Percentiles rank a stretch among this genome's conserved stretches.
These are phyloP conservation scores for Neurospora sp. DNA, from an alignment of 495 filamentous ascomycete species.

Conservation along the genomic window DNA sequence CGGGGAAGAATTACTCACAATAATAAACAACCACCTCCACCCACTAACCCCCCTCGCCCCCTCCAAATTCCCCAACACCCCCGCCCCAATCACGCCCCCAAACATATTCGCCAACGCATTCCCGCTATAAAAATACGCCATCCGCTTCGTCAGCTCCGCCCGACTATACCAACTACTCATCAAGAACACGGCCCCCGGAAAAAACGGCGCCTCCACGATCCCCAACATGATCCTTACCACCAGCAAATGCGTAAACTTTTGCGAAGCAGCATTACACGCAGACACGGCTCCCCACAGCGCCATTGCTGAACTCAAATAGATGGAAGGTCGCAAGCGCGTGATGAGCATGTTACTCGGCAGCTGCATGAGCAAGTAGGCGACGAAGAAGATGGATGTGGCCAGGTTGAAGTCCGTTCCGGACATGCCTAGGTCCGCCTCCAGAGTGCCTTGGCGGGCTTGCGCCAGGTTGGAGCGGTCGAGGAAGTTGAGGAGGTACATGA, in stretches of 20 bases:
- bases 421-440: slow-evolving; percentile 38
- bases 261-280: slow-evolving; percentile 41
- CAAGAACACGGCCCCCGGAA: slow-evolving; percentile 36
- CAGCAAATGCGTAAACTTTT: slow-evolving; percentile 45
- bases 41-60: slow-evolving; percentile 29
- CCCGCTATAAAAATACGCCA: slow-evolving; percentile 51
- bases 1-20: background rate
- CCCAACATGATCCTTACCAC: slow-evolving; percentile 55
- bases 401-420: slow-evolving; percentile 41
- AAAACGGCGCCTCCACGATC: slow-evolving; percentile 49
- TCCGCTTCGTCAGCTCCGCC: slow-evolving; percentile 35
- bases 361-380: slow-evolving; percentile 46
- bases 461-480: slow-evolving; percentile 35
- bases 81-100: slow-evolving; percentile 48
- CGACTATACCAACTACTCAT: slow-evolving; percentile 45
- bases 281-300: slow-evolving; percentile 53
- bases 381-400: slow-evolving; percentile 47
- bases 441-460: slow-evolving; percentile 32
- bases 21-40: slow-evolving; percentile 27
- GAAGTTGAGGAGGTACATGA: slow-evolving; percentile 38
- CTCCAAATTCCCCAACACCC: slow-evolving; percentile 31
- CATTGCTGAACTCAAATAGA: slow-evolving; percentile 49
- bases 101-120: slow-evolving; percentile 48
- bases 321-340: slow-evolving; percentile 33
- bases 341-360: slow-evolving; percentile 47